phyloP scores from a whole-genome alignment of 495 filamentous ascomycete species.

The Xylaria castorea region DNA sequence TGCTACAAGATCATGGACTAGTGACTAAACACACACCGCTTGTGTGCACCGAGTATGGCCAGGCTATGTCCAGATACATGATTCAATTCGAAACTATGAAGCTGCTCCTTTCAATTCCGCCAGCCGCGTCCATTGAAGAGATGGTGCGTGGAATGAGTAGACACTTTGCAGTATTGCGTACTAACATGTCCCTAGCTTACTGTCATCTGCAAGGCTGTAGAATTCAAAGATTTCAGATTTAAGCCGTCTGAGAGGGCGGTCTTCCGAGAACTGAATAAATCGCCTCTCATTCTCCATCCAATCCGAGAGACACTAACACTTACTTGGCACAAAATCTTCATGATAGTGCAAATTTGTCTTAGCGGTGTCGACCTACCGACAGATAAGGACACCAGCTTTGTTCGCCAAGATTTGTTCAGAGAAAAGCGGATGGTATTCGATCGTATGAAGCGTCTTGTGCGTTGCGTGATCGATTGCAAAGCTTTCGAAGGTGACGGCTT shows the following conservation, averaged over 20 bases:
- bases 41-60: constrained; percentile 76
- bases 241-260: constrained; percentile 74
- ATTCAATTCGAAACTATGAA: constrained; percentile 92
- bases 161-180: constrained; percentile 42
- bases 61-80: constrained; percentile 94
- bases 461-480: constrained; percentile 88
- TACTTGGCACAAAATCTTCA: constrained; percentile 82
- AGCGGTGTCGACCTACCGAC: constrained; percentile 74
- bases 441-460: constrained; percentile 74
- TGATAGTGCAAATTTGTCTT: constrained; percentile 83
- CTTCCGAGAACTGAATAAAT: constrained; percentile 84
- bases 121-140: constrained; percentile 66
- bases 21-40: constrained; percentile 60
- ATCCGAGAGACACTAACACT: constrained; percentile 78
- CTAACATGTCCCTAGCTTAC: constrained; percentile 57
- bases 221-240: constrained; percentile 68
- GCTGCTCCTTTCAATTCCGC: constrained; percentile 67
- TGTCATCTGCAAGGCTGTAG: constrained; percentile 70
- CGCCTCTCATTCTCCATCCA: constrained; percentile 72
- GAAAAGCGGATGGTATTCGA: constrained; percentile 79
- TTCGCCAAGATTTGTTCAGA: constrained; percentile 65
- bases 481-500: constrained; percentile 70
- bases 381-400: constrained; percentile 65
- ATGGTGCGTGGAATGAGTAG: constrained; percentile 63
- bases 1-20: constrained; percentile 68